Evolutionary conservation across 2,329 filamentous ascomycete genomes (phyloP), one percentile per base, ranked within the genome.

Genomic region (Alternaria longipes): DNA sequence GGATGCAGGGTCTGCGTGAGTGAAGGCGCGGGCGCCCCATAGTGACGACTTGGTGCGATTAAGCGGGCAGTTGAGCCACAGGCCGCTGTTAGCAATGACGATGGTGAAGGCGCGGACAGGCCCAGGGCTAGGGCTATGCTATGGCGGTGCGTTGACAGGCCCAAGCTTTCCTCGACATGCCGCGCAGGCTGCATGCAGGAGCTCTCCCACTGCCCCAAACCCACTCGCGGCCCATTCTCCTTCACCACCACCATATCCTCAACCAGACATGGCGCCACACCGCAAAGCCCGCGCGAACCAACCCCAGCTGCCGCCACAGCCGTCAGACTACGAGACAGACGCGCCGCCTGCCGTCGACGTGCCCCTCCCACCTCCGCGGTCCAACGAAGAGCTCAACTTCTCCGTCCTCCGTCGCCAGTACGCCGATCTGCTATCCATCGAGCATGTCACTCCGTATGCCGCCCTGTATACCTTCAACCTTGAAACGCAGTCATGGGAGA

Each of bases 311-410:
- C 79, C 71, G 63, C 82, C 78, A 36, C 85, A 81, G 73, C 84
- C 80, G 53, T 87, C 83, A 67, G 86, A 82, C 81, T 87, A 80
- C 76, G 84, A 86, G 63, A 84, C 81, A 18, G 83, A 85, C 71
- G 78, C 77, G 14, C 74, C 76, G 57, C 75, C 74, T 55, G 75
- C 78, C 52, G 69, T 77, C 65, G 71, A 78, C 24, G 68, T 77
- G 50, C 78, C 79, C 26, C 77, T 79, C 28, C 82, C 83, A 42
- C 82, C 83, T 55, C 77, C 81, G 36, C 89, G 91, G 66, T 90
- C 90, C 64, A 95, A 94, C 78, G 91, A 90, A 56, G 90, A 96
- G 68, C 89, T 98, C 74, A 98, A 98, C 82, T 85, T 97, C 67
- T 85, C 88, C 50, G 94, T 97, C 40, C 85, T 98, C 36, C 89